Evolutionary conservation across 495 filamentous ascomycete species (phyloP), one percentile per base, ranked within the genome.

Genomic region (Penicillium fimorum): DNA sequence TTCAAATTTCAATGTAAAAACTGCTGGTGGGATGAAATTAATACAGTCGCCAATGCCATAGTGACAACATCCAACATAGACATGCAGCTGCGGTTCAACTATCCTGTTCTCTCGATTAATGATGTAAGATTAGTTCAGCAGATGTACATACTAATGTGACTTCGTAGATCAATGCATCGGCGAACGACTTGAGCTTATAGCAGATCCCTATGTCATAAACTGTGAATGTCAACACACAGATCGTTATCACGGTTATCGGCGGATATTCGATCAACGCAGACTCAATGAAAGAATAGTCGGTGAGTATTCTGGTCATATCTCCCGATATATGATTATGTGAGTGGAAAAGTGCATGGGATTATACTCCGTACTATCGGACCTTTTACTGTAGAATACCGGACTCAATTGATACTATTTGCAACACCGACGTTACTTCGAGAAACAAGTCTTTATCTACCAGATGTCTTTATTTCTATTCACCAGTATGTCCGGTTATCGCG

Each of bases 1-100:
- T 32, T 13, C n/a, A 17, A 47, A 12, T 10, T 9, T 7, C 29
- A 27, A 17, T 27, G 2, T 7, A 7, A 24, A 24, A 17, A 43
- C 24, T 15, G 8, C 5, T 4, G 15, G 22, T 13, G 5, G 18
- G 32, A 8, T 9, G 2, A 37, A 38, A 11, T 37, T 22, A 20
- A 7, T 5, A 25, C 38, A 30, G 22, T n/a, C 42, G 22, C 10
- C 42, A 43, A 52, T 27, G 37, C 38, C 38, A 52, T 52, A 12
- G 15, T 11, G 2, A 30, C 4, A 27, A 29, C 8, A 41, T n/a
- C 33, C 4, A 51, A 42, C 25, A 32, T 51, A 37, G 32, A 18
- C 35, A 51, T 41, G 48, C 35, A 51, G 15, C 25, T 41, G 9
- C n/a, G 13, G 38, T 52, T 43, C 25, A 42, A 32, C 50, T 8